Evolutionary conservation across 345 rosid genomes (phyloP).

Genomic region (Brassica rapa): DNA sequence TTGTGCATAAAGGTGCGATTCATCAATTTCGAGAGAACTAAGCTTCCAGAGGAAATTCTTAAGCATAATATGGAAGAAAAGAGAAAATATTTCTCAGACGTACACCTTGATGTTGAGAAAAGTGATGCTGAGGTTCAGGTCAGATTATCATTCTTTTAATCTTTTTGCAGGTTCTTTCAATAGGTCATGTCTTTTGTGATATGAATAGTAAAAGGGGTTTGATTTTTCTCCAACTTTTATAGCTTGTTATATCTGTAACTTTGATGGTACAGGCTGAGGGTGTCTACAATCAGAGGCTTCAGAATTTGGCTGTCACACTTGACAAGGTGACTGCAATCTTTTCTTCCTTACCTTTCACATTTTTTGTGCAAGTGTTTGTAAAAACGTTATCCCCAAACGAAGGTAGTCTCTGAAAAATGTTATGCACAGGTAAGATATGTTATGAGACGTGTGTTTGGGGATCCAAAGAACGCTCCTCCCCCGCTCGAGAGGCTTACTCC

Average conservation of each 20-base stretch:
- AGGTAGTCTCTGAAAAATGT: constrained; percentile 20
- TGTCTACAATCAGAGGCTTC: constrained; percentile 99
- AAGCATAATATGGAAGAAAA: constrained; percentile 95
- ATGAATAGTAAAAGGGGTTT: constrained; percentile 6
- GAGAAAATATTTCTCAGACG: constrained; percentile 73
- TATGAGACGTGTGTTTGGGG: constrained; percentile 85
- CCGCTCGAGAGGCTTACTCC: constrained; percentile 83
- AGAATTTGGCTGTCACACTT: constrained; percentile 95
- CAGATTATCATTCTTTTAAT: constrained; percentile 24
- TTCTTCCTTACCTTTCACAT: constrained; percentile 6
- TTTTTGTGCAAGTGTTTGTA: constrained; percentile 1
- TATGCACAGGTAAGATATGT: constrained; percentile 86
- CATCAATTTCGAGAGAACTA: constrained; percentile 90
- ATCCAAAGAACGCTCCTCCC: constrained; percentile 95
- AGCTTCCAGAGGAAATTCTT: constrained; percentile 90
- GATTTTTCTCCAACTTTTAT: not conserved
- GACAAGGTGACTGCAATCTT: constrained; percentile 72
- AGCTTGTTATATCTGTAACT: constrained; percentile 28
- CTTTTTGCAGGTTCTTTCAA: not conserved
- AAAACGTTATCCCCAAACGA: constrained; percentile 3
- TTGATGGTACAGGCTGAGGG: constrained; percentile 85
- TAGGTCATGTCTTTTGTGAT: constrained; percentile 4
- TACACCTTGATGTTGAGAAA: constrained; percentile 82
- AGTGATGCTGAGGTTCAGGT: constrained; percentile 99
- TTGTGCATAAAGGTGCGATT: constrained; percentile 80